Percentiles rank a stretch among this genome's conserved stretches.
These are phyloP conservation scores for Epichloe gansuensis DNA, from an alignment of 2,329 filamentous ascomycete species.

Conservation along the genomic window DNA sequence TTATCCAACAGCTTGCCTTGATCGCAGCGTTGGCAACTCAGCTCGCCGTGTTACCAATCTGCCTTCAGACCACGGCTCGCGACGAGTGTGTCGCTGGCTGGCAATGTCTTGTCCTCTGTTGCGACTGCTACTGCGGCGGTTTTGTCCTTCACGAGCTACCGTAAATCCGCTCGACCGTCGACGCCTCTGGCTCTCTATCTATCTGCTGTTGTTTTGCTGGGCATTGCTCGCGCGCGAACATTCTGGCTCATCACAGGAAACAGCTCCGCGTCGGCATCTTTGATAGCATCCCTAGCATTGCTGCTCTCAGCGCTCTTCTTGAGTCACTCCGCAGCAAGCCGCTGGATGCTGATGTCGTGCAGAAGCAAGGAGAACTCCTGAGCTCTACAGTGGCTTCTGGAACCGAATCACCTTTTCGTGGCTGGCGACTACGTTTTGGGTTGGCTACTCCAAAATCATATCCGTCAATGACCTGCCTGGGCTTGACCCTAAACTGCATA, in stretches of 20 bases:
- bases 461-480: background rate
- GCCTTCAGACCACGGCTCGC: no score
- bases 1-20: conserved; percentile 2
- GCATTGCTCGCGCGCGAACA: conserved; percentile 10
- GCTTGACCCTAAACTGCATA: background rate
- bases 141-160: conserved; percentile 12
- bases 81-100: conserved; percentile 3
- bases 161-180: conserved; percentile 13
- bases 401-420: background rate
- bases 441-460: background rate
- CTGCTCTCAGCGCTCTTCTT: no score
- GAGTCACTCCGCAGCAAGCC: no score
- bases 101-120: conserved; percentile 10
- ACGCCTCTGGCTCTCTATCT: conserved; percentile 14
- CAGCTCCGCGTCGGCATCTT: no score
- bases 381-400: conserved; percentile 1
- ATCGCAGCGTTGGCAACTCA: conserved; percentile 4
- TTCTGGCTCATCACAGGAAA: conserved; percentile 9
- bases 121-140: conserved; percentile 7
- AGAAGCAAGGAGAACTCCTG: background rate
- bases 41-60: background rate
- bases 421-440: background rate
- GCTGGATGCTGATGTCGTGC: no score
- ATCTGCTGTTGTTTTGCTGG: conserved; percentile 9
- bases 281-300: no score